Conservation (phyloP, 495 filamentous ascomycete genomes). For the Mycothermus thermophilus region DNA sequence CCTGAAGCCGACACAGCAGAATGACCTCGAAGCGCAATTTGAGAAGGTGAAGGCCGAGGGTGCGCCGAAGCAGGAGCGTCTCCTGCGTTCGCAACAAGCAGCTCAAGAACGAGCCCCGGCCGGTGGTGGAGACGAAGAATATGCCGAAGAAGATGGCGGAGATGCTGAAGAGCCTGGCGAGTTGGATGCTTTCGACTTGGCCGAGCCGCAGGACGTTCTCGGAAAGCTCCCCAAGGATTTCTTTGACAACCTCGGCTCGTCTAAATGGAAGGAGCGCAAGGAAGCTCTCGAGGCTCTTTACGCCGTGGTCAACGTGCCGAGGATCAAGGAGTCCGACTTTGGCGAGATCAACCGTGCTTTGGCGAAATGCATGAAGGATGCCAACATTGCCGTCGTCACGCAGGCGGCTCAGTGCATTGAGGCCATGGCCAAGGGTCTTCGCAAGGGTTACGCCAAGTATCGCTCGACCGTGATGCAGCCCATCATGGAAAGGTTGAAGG, state of each 20-base stretch:
- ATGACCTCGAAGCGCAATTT: constrained; percentile 86
- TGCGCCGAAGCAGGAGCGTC: constrained; percentile 73
- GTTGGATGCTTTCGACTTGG: constrained; percentile 74
- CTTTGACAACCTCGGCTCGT: constrained; percentile 63
- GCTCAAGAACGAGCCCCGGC: constrained; percentile 54
- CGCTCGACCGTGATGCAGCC: constrained; percentile 64
- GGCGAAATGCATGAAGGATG: constrained; percentile 97
- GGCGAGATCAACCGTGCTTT: constrained; percentile 67
- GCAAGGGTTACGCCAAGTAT: constrained; percentile 66
- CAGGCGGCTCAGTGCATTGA: constrained; percentile 92
- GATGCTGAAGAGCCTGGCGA: constrained; percentile 57
- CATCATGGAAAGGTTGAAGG: constrained; percentile 89
- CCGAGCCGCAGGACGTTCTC: constrained; percentile 76
- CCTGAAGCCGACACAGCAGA: constrained; percentile 88
- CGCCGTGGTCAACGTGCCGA: constrained; percentile 64
- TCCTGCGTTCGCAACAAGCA: constrained; percentile 81
- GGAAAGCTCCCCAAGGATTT: constrained; percentile 75
- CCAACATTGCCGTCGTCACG: constrained; percentile 89
- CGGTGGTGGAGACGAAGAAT: constrained; percentile 39
- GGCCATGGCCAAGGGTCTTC: constrained; percentile 75
- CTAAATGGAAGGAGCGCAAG: constrained; percentile 98
- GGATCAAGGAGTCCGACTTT: constrained; percentile 83
- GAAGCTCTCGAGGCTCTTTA: constrained; percentile 80
- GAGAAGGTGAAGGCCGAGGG: constrained; percentile 83
- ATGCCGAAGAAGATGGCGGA: constrained; percentile 44